Evolutionary conservation across 1,284 basidiomycete species (phyloP).

Genomic region (Mycosarcoma mackinlayi): DNA sequence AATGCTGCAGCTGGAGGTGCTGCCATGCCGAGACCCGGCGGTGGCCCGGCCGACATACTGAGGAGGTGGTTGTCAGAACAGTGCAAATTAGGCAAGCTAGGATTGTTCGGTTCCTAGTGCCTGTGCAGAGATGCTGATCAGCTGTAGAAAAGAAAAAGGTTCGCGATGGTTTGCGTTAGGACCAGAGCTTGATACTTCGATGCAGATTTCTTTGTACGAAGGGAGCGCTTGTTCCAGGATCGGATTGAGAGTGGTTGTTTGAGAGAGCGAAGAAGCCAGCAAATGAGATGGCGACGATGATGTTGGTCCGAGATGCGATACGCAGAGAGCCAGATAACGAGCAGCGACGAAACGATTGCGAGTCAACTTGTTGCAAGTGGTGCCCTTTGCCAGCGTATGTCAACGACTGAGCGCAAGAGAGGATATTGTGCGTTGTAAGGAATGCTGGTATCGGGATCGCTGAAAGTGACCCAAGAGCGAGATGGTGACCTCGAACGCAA

Average conservation of each 20-base stretch:
- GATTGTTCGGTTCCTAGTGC: slow-evolving; percentile 22
- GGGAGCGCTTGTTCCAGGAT: too few species aligned
- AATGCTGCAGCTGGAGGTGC: slow-evolving; percentile 42
- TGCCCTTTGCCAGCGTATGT: too few species aligned
- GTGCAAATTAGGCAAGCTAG: slow-evolving; percentile 14
- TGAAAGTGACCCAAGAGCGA: slow-evolving; percentile 5
- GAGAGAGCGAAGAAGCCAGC: too few species aligned
- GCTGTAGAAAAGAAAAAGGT: background rate
- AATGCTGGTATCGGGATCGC: slow-evolving; percentile 3
- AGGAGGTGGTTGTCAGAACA: slow-evolving; percentile 5
- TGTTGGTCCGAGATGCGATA: too few species aligned
- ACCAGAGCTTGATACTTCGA: background rate
- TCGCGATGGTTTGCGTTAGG: background rate
- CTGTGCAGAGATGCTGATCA: slow-evolving; percentile 17
- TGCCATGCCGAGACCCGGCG: slow-evolving; percentile 47
- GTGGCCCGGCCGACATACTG: slow-evolving; percentile 49
- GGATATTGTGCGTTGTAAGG: too few species aligned
- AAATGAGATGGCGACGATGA: too few species aligned
- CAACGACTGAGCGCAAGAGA: too few species aligned
- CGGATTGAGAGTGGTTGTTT: too few species aligned
- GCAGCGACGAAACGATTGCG: too few species aligned
- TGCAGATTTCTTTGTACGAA: background rate
- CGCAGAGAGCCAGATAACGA: too few species aligned
- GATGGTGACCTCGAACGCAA: too few species aligned
- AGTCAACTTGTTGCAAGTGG: too few species aligned